phyloP scores from a whole-genome alignment of 257 asterid genomes.

The Apocynum venetum region DNA sequence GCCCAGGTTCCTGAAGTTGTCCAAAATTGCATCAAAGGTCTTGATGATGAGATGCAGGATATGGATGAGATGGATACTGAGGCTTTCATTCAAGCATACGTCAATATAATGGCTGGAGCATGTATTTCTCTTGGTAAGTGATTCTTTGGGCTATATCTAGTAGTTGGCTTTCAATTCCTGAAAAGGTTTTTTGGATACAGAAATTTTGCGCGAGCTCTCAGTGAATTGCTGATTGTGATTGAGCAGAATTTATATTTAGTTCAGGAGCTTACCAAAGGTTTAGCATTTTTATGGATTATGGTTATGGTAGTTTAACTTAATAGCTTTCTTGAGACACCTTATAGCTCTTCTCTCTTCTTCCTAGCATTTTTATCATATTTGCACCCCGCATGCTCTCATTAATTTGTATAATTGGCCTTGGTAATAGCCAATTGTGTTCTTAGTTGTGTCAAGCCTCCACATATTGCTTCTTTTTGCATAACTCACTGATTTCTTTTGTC shows the following conservation, averaged over 20 bases:
- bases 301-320: not conserved
- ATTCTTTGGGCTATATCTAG: not conserved
- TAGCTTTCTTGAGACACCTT: not conserved
- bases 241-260: not conserved
- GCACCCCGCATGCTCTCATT: not conserved
- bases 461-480: not conserved
- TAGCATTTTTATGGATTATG: not conserved
- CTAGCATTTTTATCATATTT: not conserved
- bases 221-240: not conserved
- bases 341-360: not conserved
- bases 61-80: conserved; percentile 67
- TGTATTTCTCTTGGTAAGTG: conserved; percentile 81
- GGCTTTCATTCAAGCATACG: conserved; percentile 83
- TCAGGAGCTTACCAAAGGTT: not conserved
- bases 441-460: not conserved
- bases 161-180: not conserved
- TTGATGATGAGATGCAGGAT: conserved; percentile 63
- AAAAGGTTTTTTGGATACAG: not conserved
- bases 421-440: not conserved
- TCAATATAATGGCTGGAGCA: conserved; percentile 82
- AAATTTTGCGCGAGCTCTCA: not conserved
- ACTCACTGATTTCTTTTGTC: not conserved
- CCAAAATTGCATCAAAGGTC: conserved; percentile 48
- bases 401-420: not conserved
- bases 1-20: conserved; percentile 83